These are phyloP conservation scores for Leishmania lainsoni DNA, from an alignment of 208 protist species.

Conservation along the genomic window DNA sequence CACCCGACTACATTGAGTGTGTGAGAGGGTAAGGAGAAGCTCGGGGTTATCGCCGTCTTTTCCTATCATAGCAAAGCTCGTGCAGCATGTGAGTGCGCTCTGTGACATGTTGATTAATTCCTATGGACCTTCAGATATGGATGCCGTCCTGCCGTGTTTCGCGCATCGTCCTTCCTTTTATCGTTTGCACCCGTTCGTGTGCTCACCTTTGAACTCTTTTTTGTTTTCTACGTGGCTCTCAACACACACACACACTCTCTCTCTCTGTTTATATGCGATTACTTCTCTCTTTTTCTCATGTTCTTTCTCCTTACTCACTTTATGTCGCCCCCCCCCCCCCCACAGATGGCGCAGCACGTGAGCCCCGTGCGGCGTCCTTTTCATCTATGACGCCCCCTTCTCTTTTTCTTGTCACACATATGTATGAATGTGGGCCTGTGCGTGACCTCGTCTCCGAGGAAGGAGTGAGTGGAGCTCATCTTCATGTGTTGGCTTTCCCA, in stretches of 20 bases:
- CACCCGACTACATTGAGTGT: not conserved
- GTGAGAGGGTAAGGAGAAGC: not conserved
- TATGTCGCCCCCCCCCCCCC: not conserved
- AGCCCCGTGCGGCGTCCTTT: not conserved
- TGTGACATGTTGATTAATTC: not conserved
- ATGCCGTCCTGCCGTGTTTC: not conserved
- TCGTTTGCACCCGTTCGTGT: not conserved
- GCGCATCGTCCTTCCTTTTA: not conserved
- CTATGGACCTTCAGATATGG: not conserved
- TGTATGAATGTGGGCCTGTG: not conserved
- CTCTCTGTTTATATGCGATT: too few relatives aligned
- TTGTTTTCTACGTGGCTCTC: not conserved
- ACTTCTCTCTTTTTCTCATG: not conserved
- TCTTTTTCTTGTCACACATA: not conserved
- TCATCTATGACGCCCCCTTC: not conserved
- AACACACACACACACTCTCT: too few relatives aligned
- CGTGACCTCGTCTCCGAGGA: not conserved
- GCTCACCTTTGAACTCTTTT: not conserved
- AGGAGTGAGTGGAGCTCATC: not conserved
- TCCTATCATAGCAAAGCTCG: not conserved
- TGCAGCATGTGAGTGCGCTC: not conserved
- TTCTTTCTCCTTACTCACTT: not conserved
- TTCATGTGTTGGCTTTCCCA: not conserved
- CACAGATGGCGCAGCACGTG: not conserved
- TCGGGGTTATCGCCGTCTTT: not conserved